Percentiles rank a stretch among this genome's conserved stretches.
These are phyloP conservation scores for Babesia divergens DNA, from an alignment of 169 alveolate species.

Conservation along the genomic window DNA sequence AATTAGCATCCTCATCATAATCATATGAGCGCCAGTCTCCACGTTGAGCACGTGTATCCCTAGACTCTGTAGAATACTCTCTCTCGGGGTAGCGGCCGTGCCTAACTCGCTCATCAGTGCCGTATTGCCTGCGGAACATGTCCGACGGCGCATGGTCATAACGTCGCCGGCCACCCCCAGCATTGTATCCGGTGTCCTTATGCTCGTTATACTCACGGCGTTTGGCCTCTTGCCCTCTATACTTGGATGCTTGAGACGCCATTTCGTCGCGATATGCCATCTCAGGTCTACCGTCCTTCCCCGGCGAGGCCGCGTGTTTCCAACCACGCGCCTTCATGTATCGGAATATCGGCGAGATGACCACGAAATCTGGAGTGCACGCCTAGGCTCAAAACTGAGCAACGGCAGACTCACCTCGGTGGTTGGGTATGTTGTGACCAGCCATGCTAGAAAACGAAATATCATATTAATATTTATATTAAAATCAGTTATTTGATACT, in stretches of 20 bases:
- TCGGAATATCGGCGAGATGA: neutral
- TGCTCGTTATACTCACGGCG: neutral
- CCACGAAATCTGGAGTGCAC: constrained; percentile 2
- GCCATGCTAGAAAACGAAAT: too few species aligned
- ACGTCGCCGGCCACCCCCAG: neutral
- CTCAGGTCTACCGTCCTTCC: constrained; percentile 3
- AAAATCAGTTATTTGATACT: too few species aligned
- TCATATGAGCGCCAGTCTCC: constrained; percentile 1
- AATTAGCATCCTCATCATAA: neutral
- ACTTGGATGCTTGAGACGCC: neutral
- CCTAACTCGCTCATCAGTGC: constrained; percentile 11
- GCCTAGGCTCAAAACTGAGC: too few species aligned
- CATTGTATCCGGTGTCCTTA: neutral
- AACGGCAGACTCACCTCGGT: too few species aligned
- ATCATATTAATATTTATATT: too few species aligned
- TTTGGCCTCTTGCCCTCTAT: neutral
- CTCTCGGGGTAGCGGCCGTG: constrained; percentile 24
- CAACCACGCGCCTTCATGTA: constrained; percentile 15
- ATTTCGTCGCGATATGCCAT: neutral
- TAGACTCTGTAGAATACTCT: neutral
- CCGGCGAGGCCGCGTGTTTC: neutral
- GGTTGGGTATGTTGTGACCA: too few species aligned
- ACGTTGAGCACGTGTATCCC: neutral
- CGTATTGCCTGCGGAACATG: constrained; percentile 26
- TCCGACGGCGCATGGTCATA: constrained; percentile 14